Base-by-base conservation (phyloP, 2,329 filamentous ascomycete genomes). In the Exserohilum turcica region DNA sequence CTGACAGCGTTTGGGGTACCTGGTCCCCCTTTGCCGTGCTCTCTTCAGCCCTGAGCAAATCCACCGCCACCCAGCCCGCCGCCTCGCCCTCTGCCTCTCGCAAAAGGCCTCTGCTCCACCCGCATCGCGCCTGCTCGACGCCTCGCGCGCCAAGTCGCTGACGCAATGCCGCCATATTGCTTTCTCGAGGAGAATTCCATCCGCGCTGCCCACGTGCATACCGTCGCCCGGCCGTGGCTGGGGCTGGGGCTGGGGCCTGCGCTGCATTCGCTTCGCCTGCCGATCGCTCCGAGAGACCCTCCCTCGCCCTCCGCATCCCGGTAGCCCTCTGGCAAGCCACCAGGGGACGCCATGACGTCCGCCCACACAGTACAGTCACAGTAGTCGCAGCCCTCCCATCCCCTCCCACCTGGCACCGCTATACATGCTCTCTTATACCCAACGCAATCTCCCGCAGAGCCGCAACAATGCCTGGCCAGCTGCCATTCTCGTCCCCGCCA, bases 1-100 rank as follows among this genome's bases (percentile, higher is more conserved):
- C 52, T 43, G 32, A n/a, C 12, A 31, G 10, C 45, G 48, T 55
- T 48, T 50, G 56, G 58, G 58, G 58, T 59, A 56, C 58, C 56
- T 39, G 43, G 52, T 35, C 24, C 15, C 42, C 39, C 36, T 31
- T 35, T 52, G 39, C 39, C 55, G 44, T 52, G 43, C 36, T 40
- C 48, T 21, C 24, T 42, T 16, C 40, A 39, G 33, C 27, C 46
- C 45, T 43, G 43, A 13, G 32, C 12, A 45, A 31, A 39, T 38
- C 21, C 39, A 29, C 33, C 43, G 46, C 16, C 45, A 44, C 31
- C 15, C n/a, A n/a, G n/a, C n/a, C n/a, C n/a, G n/a, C n/a, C n/a
- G n/a, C n/a, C n/a, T n/a, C n/a, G 43, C 39, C 36, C 35, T 38
- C 6, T 15, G 21, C 18, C 36, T 24, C 13, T 28, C 15, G n/a